Percentiles rank a stretch among this genome's conserved stretches.
These are phyloP conservation scores for Paraleonurus japonicus DNA, from an alignment of 257 asterid genomes.

Conservation along the genomic window DNA sequence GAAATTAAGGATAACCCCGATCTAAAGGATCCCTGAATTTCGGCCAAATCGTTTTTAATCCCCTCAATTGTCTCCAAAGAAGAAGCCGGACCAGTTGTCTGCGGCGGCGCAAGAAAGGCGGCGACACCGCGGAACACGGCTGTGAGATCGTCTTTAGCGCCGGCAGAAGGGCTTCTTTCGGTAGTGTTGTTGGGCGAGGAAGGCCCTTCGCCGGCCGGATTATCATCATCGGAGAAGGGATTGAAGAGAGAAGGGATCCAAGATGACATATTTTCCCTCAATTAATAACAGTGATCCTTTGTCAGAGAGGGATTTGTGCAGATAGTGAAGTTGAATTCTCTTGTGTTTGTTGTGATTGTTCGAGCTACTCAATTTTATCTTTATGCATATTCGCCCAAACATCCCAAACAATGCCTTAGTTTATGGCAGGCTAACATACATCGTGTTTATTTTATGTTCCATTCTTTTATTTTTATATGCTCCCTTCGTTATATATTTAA, in stretches of 20 bases:
- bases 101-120: conserved; percentile 61
- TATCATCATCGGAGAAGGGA: conserved; percentile 37
- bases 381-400: not conserved
- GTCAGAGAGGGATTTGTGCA: conserved; percentile 13
- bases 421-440: not conserved
- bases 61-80: conserved; percentile 49
- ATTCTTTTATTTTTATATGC: too few relatives aligned
- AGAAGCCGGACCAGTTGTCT: conserved; percentile 23
- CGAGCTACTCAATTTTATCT: not conserved
- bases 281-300: not conserved
- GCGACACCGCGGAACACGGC: conserved; percentile 68
- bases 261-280: conserved; percentile 46
- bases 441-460: not conserved
- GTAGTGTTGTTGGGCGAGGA: conserved; percentile 24
- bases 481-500: too few relatives aligned
- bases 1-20: conserved; percentile 54
- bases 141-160: conserved; percentile 47
- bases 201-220: conserved; percentile 18
- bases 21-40: conserved; percentile 68
- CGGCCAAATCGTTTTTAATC: conserved; percentile 66
- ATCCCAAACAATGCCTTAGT: not conserved
- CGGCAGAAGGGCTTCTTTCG: conserved; percentile 30
- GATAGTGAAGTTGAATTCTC: conserved; percentile 4
- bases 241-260: conserved; percentile 63
- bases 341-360: conserved; percentile 5